Conservation (phyloP, 2,329 filamentous ascomycete species). For the Cytospora chrysosperma region DNA sequence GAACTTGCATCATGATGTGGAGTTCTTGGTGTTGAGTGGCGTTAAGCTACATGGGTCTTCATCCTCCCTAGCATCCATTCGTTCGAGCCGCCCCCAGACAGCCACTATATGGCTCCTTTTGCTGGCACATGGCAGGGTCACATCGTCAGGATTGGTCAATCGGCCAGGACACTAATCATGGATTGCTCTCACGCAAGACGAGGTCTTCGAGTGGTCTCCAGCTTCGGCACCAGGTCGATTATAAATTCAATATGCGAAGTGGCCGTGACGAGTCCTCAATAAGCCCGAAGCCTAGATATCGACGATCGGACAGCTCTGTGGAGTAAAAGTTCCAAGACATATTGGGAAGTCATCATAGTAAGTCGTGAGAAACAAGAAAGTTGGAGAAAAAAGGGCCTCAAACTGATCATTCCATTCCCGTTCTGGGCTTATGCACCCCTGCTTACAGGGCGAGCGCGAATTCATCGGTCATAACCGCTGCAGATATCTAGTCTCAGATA, state of each 20-base stretch:
- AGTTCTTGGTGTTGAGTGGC: slow-evolving; percentile 5
- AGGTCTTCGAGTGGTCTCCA: neutral
- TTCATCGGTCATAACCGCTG: slow-evolving; percentile 5
- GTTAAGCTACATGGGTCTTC: slow-evolving; percentile 1
- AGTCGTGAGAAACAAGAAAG: neutral
- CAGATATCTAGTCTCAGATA: slow-evolving; percentile 1
- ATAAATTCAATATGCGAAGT: neutral
- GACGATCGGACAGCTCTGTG: slow-evolving; percentile 9
- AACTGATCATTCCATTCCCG: slow-evolving; percentile 3
- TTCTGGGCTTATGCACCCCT: neutral
- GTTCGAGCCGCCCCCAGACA: slow-evolving; percentile 10
- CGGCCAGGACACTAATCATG: neutral
- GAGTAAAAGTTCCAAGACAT: neutral
- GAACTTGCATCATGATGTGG: slow-evolving; percentile 11
- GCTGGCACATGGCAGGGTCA: slow-evolving; percentile 14
- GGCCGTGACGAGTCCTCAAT: neutral
- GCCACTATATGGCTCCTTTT: neutral
- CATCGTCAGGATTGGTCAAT: slow-evolving; percentile 1
- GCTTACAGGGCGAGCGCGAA: slow-evolving; percentile 9
- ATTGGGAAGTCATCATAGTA: neutral
- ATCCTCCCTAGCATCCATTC: slow-evolving; percentile 8
- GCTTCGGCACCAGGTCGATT: neutral
- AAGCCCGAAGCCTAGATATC: neutral
- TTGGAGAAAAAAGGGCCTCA: slow-evolving; percentile 2
- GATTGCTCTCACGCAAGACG: neutral